Conservation (phyloP, 768 basidiomycete species). For the Rhodosporidiobolus sp. region DNA sequence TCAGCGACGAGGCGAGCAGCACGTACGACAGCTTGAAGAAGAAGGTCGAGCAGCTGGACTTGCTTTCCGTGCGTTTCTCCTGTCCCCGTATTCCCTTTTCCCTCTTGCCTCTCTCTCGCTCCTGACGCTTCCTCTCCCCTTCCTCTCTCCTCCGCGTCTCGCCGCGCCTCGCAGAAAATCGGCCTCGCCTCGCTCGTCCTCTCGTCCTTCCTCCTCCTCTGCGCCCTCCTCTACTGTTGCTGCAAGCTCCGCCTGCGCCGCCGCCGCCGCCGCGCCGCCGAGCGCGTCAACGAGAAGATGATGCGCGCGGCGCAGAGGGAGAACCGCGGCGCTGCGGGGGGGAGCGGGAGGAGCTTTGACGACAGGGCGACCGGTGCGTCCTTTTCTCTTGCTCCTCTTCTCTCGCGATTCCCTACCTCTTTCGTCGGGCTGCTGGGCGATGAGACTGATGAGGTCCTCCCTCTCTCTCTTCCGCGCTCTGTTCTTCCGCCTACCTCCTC, state of each 20-base stretch:
- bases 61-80: background rate
- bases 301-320: background rate
- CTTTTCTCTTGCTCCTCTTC: background rate
- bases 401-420: background rate
- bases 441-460: no score
- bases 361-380: background rate
- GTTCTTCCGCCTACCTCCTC: no score
- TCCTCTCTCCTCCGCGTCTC: background rate
- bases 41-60: background rate
- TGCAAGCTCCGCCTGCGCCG: constrained; percentile 14
- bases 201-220: background rate
- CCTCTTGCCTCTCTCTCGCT: background rate
- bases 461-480: no score
- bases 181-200: constrained; percentile 11
- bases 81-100: background rate
- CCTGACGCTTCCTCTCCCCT: no score
- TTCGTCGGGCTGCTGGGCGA: background rate
- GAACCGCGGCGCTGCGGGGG: background rate
- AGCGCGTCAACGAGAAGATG: background rate
- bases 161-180: constrained; percentile 10
- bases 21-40: background rate
- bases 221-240: constrained; percentile 1
- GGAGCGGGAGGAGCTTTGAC: background rate
- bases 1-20: background rate
- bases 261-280: background rate